Base-by-base conservation (phyloP, 2,329 filamentous ascomycete species). In the Elsinoe batatas region DNA sequence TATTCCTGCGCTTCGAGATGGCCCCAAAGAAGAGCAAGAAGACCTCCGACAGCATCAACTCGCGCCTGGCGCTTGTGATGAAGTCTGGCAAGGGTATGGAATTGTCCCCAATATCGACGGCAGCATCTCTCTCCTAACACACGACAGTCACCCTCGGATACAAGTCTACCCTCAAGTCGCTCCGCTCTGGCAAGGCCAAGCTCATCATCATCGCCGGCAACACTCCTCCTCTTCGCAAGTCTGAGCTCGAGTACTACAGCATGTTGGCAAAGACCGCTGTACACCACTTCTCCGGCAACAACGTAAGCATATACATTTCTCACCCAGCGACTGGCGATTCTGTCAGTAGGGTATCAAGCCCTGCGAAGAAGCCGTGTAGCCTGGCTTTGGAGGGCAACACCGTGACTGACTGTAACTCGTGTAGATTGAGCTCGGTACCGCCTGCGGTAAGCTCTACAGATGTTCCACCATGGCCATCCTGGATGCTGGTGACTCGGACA, bases 271-370 rank as follows among this genome's bases (percentile, higher is more conserved):
- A 97, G 85, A 88, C 86, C 68, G 84, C 87, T 64, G 91, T 97
- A 70, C 91, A 97, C 82, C 93, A 98, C 82, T 97, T 96, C 80
- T 82, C 82, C 67, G 93, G 93, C 70, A 95, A 94, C 85, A 97
- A 97, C 84, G 91, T 97, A 85, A 86, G 91, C 47, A 37, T 26
- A 51, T 38, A 36, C 15, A 89, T 53, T 56, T 35, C 26, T 51
- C 42, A 56, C 54, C 54, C 43, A 42, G 54, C 54, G 43, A 49
- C 43, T 49, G 43, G 54, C 54, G 18, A 40, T 30, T 55, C 49
- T 60, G 47, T 54, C 54, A 60, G 61, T 61, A 62, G 63, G 56
- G 63, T 64, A 67, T 69, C 62, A 65, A 63, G 66, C 68, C 67
- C 66, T 70, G 66, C 66, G 65, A 68, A 59, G 56, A 59, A 59